Percentiles rank a stretch among this genome's conserved stretches.
Evolutionary conservation across 345 rosid species (phyloP).

Genomic region (Gossypium bickii): DNA sequence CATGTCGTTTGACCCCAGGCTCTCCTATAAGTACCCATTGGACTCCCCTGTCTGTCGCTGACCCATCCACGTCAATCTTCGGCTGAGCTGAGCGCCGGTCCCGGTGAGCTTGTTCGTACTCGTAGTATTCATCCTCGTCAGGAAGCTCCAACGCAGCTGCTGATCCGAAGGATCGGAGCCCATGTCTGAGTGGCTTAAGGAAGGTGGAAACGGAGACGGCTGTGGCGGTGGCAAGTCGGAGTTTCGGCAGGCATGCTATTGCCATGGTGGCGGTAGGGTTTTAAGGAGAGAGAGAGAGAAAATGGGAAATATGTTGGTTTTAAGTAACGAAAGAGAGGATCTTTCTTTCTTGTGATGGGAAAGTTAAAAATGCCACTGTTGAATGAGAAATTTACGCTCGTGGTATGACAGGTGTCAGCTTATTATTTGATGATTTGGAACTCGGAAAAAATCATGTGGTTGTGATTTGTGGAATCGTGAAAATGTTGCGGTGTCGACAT

Average conservation of each 20-base stretch:
- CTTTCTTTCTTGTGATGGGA: not conserved
- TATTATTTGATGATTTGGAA: not conserved
- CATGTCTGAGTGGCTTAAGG: conserved; percentile 18
- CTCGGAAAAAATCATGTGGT: not conserved
- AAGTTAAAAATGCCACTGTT: not conserved
- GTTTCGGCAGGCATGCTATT: conserved; percentile 56
- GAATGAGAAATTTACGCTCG: not conserved
- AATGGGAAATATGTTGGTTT: not conserved
- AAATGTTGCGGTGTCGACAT: not conserved
- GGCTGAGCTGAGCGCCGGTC: conserved; percentile 17
- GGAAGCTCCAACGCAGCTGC: conserved; percentile 54
- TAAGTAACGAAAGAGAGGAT: not conserved
- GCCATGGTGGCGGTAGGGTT: conserved; percentile 52
- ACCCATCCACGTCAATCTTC: conserved; percentile 32
- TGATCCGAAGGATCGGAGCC: conserved; percentile 53
- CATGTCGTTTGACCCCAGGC: conserved; percentile 64
- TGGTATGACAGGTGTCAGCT: not conserved
- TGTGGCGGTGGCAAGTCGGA: conserved; percentile 22
- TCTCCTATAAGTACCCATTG: conserved; percentile 96
- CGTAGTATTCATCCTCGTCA: conserved; percentile 43
- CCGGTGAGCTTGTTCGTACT: conserved; percentile 21
- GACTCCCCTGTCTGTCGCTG: conserved; percentile 63
- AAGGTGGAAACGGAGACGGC: not conserved
- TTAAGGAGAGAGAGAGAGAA: conserved; percentile 1
- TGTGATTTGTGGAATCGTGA: not conserved